Evolutionary conservation across 331 rosid species (phyloP).

Genomic region (Rosa hybrid): DNA sequence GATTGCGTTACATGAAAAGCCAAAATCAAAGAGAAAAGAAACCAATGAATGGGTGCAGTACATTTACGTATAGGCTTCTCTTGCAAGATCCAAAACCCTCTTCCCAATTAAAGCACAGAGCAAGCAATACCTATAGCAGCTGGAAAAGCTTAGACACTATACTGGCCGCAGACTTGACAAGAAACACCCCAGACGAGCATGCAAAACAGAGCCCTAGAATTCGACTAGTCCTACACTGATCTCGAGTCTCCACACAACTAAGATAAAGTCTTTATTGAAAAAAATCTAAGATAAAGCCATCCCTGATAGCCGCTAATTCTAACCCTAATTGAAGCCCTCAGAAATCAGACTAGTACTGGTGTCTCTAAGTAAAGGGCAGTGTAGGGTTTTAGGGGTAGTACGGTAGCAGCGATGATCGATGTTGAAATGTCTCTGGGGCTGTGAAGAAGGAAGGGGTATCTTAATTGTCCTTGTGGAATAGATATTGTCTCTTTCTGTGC

Average conservation of each 20-base stretch:
- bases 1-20: not conserved
- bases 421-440: not conserved
- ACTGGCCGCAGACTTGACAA: not conserved
- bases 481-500: conserved; percentile 42
- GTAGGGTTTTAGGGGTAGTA: not conserved
- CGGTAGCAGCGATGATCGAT: not conserved
- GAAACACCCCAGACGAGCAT: not conserved
- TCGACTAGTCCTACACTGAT: not conserved
- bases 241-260: not conserved
- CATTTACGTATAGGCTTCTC: too few relatives aligned
- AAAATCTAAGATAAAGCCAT: not conserved
- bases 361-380: not conserved
- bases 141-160: not conserved
- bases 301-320: not conserved
- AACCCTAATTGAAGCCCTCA: not conserved
- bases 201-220: not conserved
- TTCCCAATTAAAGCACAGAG: conserved; percentile 6
- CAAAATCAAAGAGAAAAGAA: not conserved
- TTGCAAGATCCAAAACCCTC: not conserved
- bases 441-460: not conserved
- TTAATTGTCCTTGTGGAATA: not conserved
- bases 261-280: not conserved
- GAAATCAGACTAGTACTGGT: not conserved
- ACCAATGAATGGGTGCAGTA: not conserved
- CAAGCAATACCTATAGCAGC: conserved; percentile 24